Evolutionary conservation across 768 basidiomycete species (phyloP).

Genomic region (Pisolithus orientalis): DNA sequence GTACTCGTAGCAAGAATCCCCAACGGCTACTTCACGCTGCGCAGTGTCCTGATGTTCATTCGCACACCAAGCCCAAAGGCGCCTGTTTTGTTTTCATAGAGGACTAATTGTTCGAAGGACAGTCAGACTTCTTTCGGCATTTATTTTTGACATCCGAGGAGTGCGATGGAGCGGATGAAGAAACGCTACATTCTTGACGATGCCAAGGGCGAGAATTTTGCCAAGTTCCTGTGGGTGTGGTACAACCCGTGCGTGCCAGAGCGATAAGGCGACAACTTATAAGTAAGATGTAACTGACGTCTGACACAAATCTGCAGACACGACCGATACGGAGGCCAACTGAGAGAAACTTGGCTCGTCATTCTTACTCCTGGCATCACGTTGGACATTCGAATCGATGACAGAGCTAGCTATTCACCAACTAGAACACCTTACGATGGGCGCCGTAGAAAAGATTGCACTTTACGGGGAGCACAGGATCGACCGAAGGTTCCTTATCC

Average conservation of each 20-base stretch:
- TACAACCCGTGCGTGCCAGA: slow-evolving; percentile 40
- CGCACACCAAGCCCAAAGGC: slow-evolving; percentile 27
- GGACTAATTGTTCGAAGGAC: slow-evolving; percentile 29
- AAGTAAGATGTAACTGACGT: no score
- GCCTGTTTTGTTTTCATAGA: slow-evolving; percentile 28
- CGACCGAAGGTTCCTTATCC: slow-evolving; percentile 42
- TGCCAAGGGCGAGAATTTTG: slow-evolving; percentile 35
- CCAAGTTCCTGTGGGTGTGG: slow-evolving; percentile 46
- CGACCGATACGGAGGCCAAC: slow-evolving; percentile 50
- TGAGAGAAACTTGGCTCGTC: slow-evolving; percentile 44
- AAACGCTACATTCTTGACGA: slow-evolving; percentile 20
- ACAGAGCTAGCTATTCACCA: slow-evolving; percentile 48
- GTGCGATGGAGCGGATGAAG: neutral
- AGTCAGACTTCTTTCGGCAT: slow-evolving; percentile 25
- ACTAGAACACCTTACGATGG: slow-evolving; percentile 41
- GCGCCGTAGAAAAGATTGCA: slow-evolving; percentile 47
- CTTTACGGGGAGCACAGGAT: slow-evolving; percentile 52
- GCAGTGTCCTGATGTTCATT: neutral
- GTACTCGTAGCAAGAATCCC: slow-evolving; percentile 43
- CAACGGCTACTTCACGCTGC: neutral
- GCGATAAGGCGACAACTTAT: slow-evolving; percentile 6
- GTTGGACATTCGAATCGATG: slow-evolving; percentile 51
- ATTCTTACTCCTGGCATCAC: slow-evolving; percentile 48
- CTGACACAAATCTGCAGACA: slow-evolving; percentile 29
- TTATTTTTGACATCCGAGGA: slow-evolving; percentile 15